A percentile compares a stretch with the other conserved stretches of the same genome.
phyloP scores from a whole-genome alignment of 148 eudicot genomes.

The Rhododendron kiyosumense region DNA sequence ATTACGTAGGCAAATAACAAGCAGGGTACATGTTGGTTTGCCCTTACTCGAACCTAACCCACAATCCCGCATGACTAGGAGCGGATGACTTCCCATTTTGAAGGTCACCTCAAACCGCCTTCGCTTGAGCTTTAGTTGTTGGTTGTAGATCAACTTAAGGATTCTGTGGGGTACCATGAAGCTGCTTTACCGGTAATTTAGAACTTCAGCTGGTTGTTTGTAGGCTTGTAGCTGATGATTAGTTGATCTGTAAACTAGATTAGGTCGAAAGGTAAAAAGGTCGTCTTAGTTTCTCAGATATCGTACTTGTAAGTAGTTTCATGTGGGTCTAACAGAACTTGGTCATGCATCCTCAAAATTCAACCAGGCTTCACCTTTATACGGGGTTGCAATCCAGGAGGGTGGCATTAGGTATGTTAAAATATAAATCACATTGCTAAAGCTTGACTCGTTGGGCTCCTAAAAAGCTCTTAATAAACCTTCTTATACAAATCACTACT shows the following conservation, averaged over 20 bases:
- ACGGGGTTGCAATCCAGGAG: neutral
- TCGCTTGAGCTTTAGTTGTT: neutral
- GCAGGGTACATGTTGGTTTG: neutral
- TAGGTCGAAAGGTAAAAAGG: constrained; percentile 3
- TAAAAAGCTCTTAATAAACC: neutral
- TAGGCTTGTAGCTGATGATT: constrained; percentile 2
- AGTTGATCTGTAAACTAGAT: constrained; percentile 13
- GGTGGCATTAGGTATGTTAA: neutral
- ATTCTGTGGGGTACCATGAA: neutral
- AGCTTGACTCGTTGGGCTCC: neutral
- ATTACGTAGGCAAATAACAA: neutral
- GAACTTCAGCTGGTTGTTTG: neutral
- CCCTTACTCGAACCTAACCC: neutral
- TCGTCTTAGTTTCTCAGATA: neutral
- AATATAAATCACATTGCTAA: neutral
- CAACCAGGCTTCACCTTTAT: constrained; percentile 7
- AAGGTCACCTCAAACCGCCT: neutral
- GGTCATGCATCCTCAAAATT: neutral
- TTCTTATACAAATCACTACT: neutral
- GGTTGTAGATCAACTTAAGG: neutral
- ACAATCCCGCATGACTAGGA: neutral
- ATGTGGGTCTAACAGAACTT: neutral
- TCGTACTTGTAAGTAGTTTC: neutral
- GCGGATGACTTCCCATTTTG: neutral
- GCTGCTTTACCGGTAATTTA: neutral